Percentiles rank a stretch among this genome's conserved stretches.
phyloP scores from a whole-genome alignment of 257 asterid genomes.

The Henckelia pumila region DNA sequence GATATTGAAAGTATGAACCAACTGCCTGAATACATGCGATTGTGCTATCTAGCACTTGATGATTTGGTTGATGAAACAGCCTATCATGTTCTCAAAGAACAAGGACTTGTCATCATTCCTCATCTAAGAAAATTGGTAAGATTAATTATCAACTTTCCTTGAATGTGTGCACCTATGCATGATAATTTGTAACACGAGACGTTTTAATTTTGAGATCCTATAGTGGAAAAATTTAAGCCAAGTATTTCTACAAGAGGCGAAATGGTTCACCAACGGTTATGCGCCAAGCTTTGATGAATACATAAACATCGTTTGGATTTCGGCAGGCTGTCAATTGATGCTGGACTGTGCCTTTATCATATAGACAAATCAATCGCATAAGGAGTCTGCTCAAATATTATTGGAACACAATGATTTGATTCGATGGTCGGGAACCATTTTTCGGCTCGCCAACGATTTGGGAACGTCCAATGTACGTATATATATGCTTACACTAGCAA shows the following conservation, averaged over 20 bases:
- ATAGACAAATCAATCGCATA: conserved; percentile 32
- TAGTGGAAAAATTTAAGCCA: conserved; percentile 40
- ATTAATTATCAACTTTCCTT: too few species aligned
- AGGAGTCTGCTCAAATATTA: conserved; percentile 27
- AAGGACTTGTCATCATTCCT: conserved; percentile 26
- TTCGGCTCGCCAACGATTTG: conserved; percentile 46
- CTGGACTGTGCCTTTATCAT: conserved; percentile 35
- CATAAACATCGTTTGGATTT: conserved; percentile 35
- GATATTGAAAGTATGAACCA: conserved; percentile 23
- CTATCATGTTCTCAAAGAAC: conserved; percentile 32
- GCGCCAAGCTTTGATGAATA: conserved; percentile 42
- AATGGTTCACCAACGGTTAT: conserved; percentile 39
- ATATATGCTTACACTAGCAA: too few species aligned
- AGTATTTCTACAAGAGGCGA: conserved; percentile 33
- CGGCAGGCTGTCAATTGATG: conserved; percentile 34
- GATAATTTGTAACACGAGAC: neutral
- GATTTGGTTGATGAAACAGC: conserved; percentile 33
- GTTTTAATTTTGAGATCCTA: neutral
- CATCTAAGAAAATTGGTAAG: conserved; percentile 28
- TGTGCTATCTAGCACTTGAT: conserved; percentile 35
- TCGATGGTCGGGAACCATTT: conserved; percentile 28
- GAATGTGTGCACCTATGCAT: neutral
- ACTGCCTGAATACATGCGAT: conserved; percentile 44
- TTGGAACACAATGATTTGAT: conserved; percentile 28
- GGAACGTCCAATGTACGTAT: conserved; percentile 33